Base-by-base conservation (phyloP, 1,139 yeast species). In the Zygosaccharomyces pseudobailii region DNA sequence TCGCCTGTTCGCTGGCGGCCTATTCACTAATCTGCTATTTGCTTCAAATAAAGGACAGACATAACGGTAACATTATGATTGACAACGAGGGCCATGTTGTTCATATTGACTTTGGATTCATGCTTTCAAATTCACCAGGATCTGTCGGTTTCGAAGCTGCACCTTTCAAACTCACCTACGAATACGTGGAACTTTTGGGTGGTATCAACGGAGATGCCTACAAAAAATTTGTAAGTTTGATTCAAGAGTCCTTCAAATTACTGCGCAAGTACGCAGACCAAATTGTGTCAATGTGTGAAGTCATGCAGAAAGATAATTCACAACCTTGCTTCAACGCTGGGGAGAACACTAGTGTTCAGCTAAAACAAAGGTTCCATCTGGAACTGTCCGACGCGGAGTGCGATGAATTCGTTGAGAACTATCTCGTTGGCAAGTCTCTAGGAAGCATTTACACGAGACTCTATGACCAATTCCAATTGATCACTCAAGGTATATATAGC, bases 81-180 rank as follows among this genome's bases (percentile, higher is more conserved):
- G 98, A 92, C 63, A 81, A 83, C 52, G 96, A 90, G 55, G 98
- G 98, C 0, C 97, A 92, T 63, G 84, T 92, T 10, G 83, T 89
- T 42, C 98, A 92, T 65, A 92, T 92, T 57, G 98, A 92, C 69
- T 92, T 92, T 71, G 98, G 98, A 0, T 92, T 89, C 63, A 69
- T 92, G 61, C 71, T 92, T 5, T 87, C 96, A 0, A 92, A 92
- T 61, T 84, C 97, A 0, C 98, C 98, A 0, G 97, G 97, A 2
- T 84, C 95, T 48, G 88, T 92, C 46, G 96, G 97, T 0, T 89
- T 92, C 66, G 98, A 92, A 62, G 95, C 96, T 1, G 96, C 97
- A 0, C 97, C 98, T 1, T 92, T 92, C 73, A 92, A 92, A 62
- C 71, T 92, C 17, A 88, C 97, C 0, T 74, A 75, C 50, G 98